Evolutionary conservation across 169 alveolate genomes (phyloP).

Genomic region (Eimeria acervulina): DNA sequence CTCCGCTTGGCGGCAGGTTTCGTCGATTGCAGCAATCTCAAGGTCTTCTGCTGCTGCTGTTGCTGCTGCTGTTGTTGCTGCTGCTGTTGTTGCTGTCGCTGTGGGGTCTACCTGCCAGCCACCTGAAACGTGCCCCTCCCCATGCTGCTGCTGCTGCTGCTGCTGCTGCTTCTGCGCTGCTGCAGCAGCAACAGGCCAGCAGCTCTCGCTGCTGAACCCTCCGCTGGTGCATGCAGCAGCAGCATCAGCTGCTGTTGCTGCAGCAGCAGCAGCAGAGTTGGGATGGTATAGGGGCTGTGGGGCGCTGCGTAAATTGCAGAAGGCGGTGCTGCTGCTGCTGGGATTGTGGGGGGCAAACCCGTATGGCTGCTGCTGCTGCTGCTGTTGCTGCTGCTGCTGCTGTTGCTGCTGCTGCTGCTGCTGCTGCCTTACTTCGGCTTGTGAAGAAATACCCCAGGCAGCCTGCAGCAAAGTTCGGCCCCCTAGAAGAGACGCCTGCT

Average conservation of each 20-base stretch:
- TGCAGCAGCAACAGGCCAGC: neutral
- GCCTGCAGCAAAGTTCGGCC: conserved; percentile 42
- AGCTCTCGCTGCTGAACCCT: neutral
- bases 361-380: neutral
- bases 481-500: neutral
- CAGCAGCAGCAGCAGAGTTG: neutral
- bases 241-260: conserved; percentile 12
- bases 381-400: neutral
- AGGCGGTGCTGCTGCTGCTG: neutral
- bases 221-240: neutral
- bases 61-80: too few species aligned
- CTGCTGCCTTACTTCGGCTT: neutral
- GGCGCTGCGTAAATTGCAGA: neutral
- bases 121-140: neutral
- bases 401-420: neutral
- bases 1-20: conserved; percentile 37
- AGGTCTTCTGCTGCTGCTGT: too few species aligned
- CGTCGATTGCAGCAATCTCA: neutral
- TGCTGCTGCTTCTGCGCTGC: conserved; percentile 30
- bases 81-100: too few species aligned
- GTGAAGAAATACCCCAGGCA: conserved; percentile 18
- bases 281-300: neutral
- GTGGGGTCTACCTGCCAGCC: neutral
- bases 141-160: conserved; percentile 19
- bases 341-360: neutral